Percentiles rank a stretch among this genome's conserved stretches.
Evolutionary conservation across 164 flowering plant species (phyloP).

Genomic region (Litsea cubeba): DNA sequence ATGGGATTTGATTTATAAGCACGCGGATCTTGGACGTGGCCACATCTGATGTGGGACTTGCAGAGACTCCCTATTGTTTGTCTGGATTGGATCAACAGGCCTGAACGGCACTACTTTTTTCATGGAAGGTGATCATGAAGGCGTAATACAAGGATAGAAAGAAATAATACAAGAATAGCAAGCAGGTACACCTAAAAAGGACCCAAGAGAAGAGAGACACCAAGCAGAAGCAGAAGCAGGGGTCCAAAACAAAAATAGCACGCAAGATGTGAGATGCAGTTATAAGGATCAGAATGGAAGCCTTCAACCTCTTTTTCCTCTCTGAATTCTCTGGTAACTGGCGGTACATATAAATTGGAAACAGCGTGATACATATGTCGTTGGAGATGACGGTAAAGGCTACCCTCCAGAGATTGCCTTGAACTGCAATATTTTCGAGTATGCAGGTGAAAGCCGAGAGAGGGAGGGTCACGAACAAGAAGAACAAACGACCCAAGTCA

Average conservation of each 20-base stretch:
- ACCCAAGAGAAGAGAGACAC: background rate
- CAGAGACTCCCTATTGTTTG: too few relatives aligned
- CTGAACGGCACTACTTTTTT: too few relatives aligned
- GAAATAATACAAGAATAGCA: background rate
- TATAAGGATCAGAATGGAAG: background rate
- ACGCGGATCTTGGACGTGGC: too few relatives aligned
- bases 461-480: background rate
- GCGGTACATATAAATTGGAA: background rate
- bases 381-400: background rate
- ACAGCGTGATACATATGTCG: background rate
- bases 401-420: background rate
- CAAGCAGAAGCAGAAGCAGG: too few relatives aligned
- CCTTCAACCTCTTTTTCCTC: background rate
- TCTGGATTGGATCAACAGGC: too few relatives aligned
- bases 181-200: background rate
- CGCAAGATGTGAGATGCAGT: background rate
- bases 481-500: background rate
- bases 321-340: background rate
- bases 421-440: background rate
- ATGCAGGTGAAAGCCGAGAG: background rate
- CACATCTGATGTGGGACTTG: too few relatives aligned
- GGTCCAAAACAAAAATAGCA: background rate
- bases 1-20: too few relatives aligned
- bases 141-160: background rate
- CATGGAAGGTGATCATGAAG: too few relatives aligned